These are phyloP conservation scores for Yamadazyma laniorum DNA, from an alignment of 805 yeast genomes.

Conservation along the genomic window DNA sequence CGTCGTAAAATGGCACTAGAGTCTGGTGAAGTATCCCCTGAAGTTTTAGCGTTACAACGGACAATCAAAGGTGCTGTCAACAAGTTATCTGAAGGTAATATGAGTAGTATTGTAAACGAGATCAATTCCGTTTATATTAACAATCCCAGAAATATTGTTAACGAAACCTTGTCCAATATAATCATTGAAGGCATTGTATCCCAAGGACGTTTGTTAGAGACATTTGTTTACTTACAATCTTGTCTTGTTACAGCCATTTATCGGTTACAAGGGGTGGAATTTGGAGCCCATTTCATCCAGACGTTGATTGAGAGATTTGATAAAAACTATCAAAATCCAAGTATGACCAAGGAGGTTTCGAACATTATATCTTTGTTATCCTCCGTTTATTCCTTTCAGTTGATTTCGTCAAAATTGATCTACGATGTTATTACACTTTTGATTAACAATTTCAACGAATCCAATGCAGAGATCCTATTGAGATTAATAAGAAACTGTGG, in stretches of 20 bases:
- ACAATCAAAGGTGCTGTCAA: constrained; percentile 81
- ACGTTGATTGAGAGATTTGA: constrained; percentile 71
- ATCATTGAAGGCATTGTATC: constrained; percentile 61
- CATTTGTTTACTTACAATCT: constrained; percentile 77
- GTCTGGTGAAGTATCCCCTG: constrained; percentile 30
- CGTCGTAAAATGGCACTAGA: constrained; percentile 53
- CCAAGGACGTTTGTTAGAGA: constrained; percentile 69
- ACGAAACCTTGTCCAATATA: constrained; percentile 61
- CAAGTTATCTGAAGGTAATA: constrained; percentile 84
- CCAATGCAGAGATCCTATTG: constrained; percentile 73
- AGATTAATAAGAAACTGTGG: constrained; percentile 77
- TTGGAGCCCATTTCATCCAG: constrained; percentile 86
- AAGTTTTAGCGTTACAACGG: constrained; percentile 50
- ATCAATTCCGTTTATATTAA: constrained; percentile 60
- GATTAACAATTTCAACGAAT: constrained; percentile 58
- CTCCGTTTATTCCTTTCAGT: constrained; percentile 72
- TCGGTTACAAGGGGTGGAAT: constrained; percentile 77
- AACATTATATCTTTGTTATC: constrained; percentile 75
- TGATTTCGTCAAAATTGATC: constrained; percentile 68
- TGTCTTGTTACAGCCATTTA: constrained; percentile 73
- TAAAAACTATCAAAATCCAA: constrained; percentile 27
- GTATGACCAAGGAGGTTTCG: constrained; percentile 46
- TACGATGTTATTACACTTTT: constrained; percentile 70
- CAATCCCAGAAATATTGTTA: constrained; percentile 79
- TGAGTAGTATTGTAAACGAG: constrained; percentile 66